Conservation (phyloP, 202 grass and related monocot genomes). For the Zoysia matrella region DNA sequence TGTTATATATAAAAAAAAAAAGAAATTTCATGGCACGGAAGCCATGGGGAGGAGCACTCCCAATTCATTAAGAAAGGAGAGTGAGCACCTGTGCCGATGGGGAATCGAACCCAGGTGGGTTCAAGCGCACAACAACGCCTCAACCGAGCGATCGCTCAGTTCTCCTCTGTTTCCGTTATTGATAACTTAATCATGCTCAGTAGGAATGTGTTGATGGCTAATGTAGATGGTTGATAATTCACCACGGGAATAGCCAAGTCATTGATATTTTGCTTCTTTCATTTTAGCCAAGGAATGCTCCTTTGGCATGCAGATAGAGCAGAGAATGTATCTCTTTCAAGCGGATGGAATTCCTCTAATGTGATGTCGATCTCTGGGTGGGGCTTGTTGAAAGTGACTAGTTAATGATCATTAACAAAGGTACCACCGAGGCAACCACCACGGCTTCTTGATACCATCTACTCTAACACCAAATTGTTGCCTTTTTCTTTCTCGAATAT, state of each 20-base stretch:
- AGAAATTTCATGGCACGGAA: too few species aligned
- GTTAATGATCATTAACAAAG: conserved; percentile 25
- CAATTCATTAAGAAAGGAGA: too few species aligned
- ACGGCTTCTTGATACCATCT: not conserved
- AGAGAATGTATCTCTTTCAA: conserved; percentile 1
- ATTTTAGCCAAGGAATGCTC: not conserved
- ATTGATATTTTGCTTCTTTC: not conserved
- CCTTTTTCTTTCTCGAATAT: too few species aligned
- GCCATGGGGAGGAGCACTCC: too few species aligned
- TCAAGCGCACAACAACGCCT: too few species aligned
- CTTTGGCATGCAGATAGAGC: not conserved
- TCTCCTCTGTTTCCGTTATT: not conserved
- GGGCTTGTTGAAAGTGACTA: not conserved
- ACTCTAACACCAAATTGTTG: too few species aligned
- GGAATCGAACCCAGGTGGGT: too few species aligned
- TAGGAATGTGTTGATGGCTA: not conserved
- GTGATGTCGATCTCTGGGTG: not conserved
- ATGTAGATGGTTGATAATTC: conserved; percentile 3
- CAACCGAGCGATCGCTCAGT: too few species aligned
- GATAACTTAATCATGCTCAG: not conserved
- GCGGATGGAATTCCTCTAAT: not conserved
- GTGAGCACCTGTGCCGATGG: too few species aligned
- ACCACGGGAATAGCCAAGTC: not conserved
- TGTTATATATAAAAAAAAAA: not conserved
- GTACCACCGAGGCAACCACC: not conserved